Conservation (phyloP, 306 rosid genomes). For the Nissolia schottii region DNA sequence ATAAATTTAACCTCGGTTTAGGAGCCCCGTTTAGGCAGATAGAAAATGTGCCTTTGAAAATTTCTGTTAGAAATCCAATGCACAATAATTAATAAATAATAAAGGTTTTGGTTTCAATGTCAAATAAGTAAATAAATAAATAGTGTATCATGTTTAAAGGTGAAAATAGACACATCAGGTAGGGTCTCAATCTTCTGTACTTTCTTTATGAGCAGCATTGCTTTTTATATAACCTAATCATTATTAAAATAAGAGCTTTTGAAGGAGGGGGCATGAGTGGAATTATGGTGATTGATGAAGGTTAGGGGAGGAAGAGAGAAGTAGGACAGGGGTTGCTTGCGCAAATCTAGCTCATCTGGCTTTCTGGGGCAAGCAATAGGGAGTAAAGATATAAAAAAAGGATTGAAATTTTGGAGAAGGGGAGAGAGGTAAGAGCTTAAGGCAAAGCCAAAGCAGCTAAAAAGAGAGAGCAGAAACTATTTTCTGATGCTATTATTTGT, state of each 20-base stretch:
- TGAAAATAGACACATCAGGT: not conserved
- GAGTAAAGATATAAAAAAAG: not conserved
- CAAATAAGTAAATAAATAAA: too few species aligned
- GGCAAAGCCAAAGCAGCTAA: not conserved
- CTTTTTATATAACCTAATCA: too few species aligned
- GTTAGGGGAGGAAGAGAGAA: constrained; percentile 35
- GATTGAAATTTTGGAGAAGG: not conserved
- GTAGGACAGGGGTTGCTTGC: constrained; percentile 67
- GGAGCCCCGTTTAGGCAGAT: constrained; percentile 43
- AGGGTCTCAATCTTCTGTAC: too few species aligned
- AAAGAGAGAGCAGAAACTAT: not conserved
- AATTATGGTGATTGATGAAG: constrained; percentile 29
- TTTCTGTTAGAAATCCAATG: not conserved
- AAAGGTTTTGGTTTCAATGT: not conserved
- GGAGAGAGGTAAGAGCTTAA: not conserved
- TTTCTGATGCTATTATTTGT: too few species aligned
- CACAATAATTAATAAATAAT: not conserved
- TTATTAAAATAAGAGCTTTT: not conserved
- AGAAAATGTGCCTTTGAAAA: constrained; percentile 9
- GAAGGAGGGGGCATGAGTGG: constrained; percentile 21
- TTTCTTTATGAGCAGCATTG: too few species aligned
- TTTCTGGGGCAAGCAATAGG: constrained; percentile 39
- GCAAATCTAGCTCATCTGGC: constrained; percentile 84
- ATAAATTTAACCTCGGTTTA: constrained; percentile 36
- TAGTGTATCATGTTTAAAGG: not conserved